Base-by-base conservation (phyloP, 2,329 filamentous ascomycete species). In the Claviceps purpurea region DNA sequence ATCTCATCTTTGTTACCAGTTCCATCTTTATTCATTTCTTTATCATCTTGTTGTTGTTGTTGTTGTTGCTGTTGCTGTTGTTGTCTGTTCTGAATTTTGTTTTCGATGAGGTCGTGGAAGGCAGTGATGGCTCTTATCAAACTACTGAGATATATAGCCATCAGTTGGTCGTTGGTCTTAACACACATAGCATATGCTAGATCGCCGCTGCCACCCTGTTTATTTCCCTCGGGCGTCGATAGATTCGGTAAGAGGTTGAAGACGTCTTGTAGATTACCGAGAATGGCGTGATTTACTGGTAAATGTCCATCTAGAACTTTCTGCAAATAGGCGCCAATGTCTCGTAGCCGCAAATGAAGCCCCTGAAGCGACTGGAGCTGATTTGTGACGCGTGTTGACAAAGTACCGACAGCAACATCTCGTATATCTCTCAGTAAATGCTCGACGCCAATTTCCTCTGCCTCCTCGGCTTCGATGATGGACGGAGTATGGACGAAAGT, bases 51-150 rank as follows among this genome's bases (percentile, higher is more conserved):
- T 68, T 94, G 45, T 64, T 94, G 87, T 68, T 94, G 88, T 71
- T 97, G 90, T 68, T 94, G 45, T 64, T 94, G 87, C 64, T 94
- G 87, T 68, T 94, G 45, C 64, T 94, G 87, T 68, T 94, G 88
- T 71, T 97, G 90, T 68, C 91, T 81, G 73, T 98, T 98, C 74
- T 97, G 91, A 60, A 97, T 96, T 79, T 98, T 98, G 76, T 98
- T 98, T 75, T 98, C 93, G 59, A 98, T 98, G 60, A 98, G 73
- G 67, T 98, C 93, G 69, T 98, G 93, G 84, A 97, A 98, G 7
- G 93, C 93, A 13, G 93, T 97, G 65, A 98, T 98, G 53, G 93
- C 93, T 56, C 93, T 81, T 70, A 98, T 97, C 74, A 97, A 74
- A 73, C 88, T 95, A 72, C 88, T 95, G 51, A 98, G 77, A 70